Base-by-base conservation (phyloP, 1,284 basidiomycete genomes). In the Pisolithus thermaeus region DNA sequence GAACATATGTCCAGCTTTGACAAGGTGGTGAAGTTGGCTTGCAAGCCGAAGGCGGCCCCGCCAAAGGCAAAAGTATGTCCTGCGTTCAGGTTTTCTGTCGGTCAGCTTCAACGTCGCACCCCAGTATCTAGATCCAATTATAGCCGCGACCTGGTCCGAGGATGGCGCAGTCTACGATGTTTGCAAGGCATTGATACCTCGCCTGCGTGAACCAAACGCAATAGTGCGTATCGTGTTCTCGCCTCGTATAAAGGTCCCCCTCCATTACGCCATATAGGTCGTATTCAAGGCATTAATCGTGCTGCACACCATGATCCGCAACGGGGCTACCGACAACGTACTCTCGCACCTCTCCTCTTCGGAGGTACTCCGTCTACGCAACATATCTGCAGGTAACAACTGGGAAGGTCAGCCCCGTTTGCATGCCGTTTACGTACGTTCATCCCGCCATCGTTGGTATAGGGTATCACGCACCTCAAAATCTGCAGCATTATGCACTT, bases 251-350 rank as follows among this genome's bases (percentile, higher is more conserved):
- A 22, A 20, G 2, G 16, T 16, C 48, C 9, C 14, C 39, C 51
- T 55, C 27, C 30, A 40, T 46, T 35, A 16, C 18, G 53, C 46
- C 35, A 38, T 39, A 14, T 60, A 95, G 92, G 80, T 97, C 59
- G 94, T 93, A 16, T 97, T 98, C 84, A 99, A 99, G 65, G 91
- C 94, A 0, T 77, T 99, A 59, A 86, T 99, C 62, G 91, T 97
- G 6, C 74, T 98, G 20, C 96, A 99, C 68, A 93, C 87, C 30
- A 90, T 99, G 86, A 90, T 99, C 64, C 84, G 95, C 28, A 92
- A 92, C 55, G 95, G 94, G 16, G 81, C 90, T 12, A 94, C 95
- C 14, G 93, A 97, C 72, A 90, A 92, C 60, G 83, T 98, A 7
- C 81, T 98, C 32, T 76, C 80, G 11, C 87, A 92, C 65, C 79